phyloP scores from a whole-genome alignment of 208 protist species.

The Naegleria fowleri region DNA sequence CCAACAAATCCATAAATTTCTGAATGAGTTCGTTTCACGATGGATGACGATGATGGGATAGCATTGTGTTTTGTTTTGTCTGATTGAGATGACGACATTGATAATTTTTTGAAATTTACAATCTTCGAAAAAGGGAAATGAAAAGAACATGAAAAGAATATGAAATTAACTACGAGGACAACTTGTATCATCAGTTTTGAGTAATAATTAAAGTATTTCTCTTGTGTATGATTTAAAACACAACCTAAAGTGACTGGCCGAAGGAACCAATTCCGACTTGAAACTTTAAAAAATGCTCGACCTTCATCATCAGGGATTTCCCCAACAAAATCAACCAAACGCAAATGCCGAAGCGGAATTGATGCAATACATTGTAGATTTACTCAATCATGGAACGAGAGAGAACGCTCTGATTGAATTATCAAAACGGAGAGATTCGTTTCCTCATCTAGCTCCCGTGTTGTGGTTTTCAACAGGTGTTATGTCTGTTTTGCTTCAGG shows the following conservation, averaged over 20 bases:
- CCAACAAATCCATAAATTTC: constrained; percentile 72
- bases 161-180: no score
- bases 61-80: no score
- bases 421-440: constrained; percentile 85
- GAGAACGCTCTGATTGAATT: constrained; percentile 86
- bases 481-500: constrained; percentile 93
- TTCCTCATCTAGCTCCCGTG: constrained; percentile 85
- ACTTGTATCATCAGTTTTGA: no score
- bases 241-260: no score
- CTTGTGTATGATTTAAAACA: no score
- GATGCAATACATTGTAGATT: constrained; percentile 24
- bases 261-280: no score
- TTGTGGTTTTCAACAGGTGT: constrained; percentile 96
- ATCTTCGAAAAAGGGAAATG: no score
- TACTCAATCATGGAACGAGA: constrained; percentile 65
- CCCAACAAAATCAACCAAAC: neutral
- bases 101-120: no score
- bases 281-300: neutral
- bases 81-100: no score
- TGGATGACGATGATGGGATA: neutral
- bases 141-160: no score
- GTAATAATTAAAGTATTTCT: no score
- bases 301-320: neutral
- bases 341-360: neutral
- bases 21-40: neutral